Conservation (phyloP, 345 rosid genomes). For the Brassica juncea region DNA sequence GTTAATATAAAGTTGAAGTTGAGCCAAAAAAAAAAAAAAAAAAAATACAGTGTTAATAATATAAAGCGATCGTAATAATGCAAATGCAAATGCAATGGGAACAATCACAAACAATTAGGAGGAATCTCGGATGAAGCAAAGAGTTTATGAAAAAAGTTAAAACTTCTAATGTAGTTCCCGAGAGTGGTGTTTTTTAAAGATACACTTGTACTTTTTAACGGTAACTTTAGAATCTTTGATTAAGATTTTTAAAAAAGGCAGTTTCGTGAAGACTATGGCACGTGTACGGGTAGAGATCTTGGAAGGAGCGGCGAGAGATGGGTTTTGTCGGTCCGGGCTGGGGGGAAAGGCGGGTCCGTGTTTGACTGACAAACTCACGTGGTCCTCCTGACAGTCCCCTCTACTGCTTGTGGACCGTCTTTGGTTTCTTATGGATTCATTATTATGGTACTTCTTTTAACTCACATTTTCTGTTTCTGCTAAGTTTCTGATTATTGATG, state of each 20-base stretch:
- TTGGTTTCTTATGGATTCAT: conserved; percentile 41
- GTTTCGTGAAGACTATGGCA: neutral
- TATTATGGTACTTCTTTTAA: conserved; percentile 20
- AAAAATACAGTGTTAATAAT: too few species aligned
- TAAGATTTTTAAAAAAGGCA: conserved; percentile 4
- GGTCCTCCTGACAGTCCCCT: conserved; percentile 34
- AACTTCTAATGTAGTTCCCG: conserved; percentile 29
- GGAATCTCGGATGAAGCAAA: conserved; percentile 41
- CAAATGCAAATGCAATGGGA: conserved; percentile 25
- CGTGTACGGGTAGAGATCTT: conserved; percentile 34
- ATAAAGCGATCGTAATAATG: neutral
- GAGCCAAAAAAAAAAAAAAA: too few species aligned
- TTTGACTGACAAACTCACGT: conserved; percentile 45
- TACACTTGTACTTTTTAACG: conserved; percentile 42
- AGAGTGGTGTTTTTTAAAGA: conserved; percentile 26
- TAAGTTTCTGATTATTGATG: neutral
- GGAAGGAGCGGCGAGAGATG: conserved; percentile 36
- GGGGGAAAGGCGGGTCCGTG: conserved; percentile 29
- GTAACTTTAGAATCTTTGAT: conserved; percentile 30
- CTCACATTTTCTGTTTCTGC: conserved; percentile 17
- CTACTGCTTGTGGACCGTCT: conserved; percentile 38
- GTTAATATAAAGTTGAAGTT: too few species aligned
- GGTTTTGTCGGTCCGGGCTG: conserved; percentile 40
- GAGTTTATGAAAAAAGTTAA: conserved; percentile 27
- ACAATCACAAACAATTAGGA: conserved; percentile 43